These are phyloP conservation scores for Akanthomyces lecanii DNA, from an alignment of 2,329 filamentous ascomycete genomes.

Conservation along the genomic window DNA sequence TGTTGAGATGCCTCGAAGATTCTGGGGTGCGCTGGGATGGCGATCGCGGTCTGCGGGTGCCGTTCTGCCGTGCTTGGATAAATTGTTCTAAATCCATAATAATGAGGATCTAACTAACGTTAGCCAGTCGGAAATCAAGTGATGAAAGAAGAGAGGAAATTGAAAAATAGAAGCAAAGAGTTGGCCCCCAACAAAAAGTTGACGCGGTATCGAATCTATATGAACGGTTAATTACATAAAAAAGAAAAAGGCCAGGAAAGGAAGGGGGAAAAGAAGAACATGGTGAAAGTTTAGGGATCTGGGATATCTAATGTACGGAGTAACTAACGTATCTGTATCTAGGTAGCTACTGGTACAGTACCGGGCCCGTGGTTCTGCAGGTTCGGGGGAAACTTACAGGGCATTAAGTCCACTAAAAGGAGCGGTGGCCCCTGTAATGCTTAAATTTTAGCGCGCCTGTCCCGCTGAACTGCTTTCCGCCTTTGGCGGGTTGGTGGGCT, in stretches of 20 bases:
- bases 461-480: no score
- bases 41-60: constrained; percentile 7
- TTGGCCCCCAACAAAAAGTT: background rate
- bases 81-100: constrained; percentile 11
- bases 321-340: no score
- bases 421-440: no score
- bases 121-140: background rate
- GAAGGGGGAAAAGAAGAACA: constrained; percentile 3
- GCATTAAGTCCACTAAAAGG: no score
- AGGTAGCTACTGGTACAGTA: no score
- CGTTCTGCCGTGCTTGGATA: constrained; percentile 3
- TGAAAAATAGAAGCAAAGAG: background rate
- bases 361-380: no score
- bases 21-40: constrained; percentile 3
- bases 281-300: background rate
- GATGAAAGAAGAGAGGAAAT: background rate
- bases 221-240: background rate
- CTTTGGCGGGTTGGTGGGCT: no score
- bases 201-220: background rate
- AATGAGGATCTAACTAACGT: background rate
- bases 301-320: no score
- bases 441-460: no score
- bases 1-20: constrained; percentile 4
- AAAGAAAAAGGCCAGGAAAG: background rate
- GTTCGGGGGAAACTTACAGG: no score